Base-by-base conservation (phyloP, 192 early-diverging fungal genomes). In the Glomus cerebriforme region DNA sequence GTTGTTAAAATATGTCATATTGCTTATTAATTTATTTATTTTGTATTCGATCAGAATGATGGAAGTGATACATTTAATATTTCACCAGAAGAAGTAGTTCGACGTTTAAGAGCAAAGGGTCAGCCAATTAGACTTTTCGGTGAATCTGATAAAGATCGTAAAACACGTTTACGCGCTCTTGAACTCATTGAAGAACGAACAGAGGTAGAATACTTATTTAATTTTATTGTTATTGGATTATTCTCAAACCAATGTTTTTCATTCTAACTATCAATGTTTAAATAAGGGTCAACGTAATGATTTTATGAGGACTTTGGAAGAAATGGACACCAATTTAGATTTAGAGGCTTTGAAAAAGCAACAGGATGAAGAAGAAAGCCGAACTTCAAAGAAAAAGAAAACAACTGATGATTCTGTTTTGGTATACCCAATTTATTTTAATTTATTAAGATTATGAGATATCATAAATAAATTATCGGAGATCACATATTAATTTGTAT, bases 111-210 rank as follows among this genome's bases (percentile, higher is more conserved):
- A 10, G 91, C 94, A 10, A 91, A 91, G 64, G 93, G 92, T 63
- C 90, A 98, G 78, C 98, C 98, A 43, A 96, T 97, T 79, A 88
- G 93, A 12, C 83, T 98, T 49, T 99, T 99, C 82, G 98, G 92
- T 59, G 98, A 99, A 81, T 91, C 92, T 12, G 91, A 96, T 81
- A 81, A 84, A 35, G 86, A 93, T 79, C 92, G 98, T 26, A 90
- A 92, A 54, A 83, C 85, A 64, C 93, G 97, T 64, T 85, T 99
- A 49, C 91, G 94, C 75, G 83, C 86, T 22, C 77, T 98, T 54
- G 96, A 98, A 82, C 79, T 94, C 13, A 89, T 88, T 8, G 96
- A 99, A 78, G 95, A 97, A 78, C 87, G 90, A 29, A 83, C 87
- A 43, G 90, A 91, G 24, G 80, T 81, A 77, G 65, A 73, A 17